Conservation (phyloP, 73 alveolate species). For the Tetrahymena thermophila region DNA sequence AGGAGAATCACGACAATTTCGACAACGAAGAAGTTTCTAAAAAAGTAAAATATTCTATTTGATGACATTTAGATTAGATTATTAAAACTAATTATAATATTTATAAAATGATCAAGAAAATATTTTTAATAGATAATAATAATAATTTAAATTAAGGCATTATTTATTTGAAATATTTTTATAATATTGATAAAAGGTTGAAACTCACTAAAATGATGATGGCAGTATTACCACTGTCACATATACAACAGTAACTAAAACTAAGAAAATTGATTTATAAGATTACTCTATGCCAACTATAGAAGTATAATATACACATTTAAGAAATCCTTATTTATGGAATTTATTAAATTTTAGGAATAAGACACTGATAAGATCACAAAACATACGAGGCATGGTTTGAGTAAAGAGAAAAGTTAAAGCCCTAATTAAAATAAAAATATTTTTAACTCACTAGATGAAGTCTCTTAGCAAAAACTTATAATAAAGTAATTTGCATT, state of each 20-base stretch:
- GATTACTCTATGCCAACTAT: not conserved
- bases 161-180: too few species aligned
- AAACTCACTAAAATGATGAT: not conserved
- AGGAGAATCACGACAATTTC: not conserved
- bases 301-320: not conserved
- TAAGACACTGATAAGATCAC: not conserved
- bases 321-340: not conserved
- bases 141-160: too few species aligned
- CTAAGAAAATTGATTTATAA: not conserved
- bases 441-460: not conserved
- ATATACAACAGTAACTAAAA: not conserved
- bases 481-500: not conserved
- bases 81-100: not conserved
- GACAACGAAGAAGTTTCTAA: not conserved
- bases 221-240: not conserved
- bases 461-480: not conserved
- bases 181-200: not conserved
- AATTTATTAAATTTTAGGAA: not conserved
- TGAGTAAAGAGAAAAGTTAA: not conserved
- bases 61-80: too few species aligned
- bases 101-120: too few species aligned
- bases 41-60: not conserved
- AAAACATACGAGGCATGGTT: not conserved
- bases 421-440: not conserved
- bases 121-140: too few species aligned